A percentile compares a stretch with the other conserved stretches of the same genome.
phyloP scores from a whole-genome alignment of 129 eudicot species.

The Chrysanthemum lavandulifolium region DNA sequence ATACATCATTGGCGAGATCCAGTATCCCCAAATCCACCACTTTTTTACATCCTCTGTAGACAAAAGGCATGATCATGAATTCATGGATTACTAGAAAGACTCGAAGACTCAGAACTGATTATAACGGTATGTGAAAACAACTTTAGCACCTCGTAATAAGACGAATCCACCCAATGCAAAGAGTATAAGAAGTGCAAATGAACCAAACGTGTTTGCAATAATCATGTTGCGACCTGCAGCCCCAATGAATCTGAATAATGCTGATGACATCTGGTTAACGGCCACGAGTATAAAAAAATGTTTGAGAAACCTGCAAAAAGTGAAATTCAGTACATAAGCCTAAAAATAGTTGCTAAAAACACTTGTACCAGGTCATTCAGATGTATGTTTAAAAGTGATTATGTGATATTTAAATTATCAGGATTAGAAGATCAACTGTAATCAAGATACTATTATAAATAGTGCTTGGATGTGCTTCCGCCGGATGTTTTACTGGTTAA shows the following conservation, averaged over 20 bases:
- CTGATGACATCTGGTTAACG: slow-evolving; percentile 49
- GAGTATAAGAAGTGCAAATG: slow-evolving; percentile 40
- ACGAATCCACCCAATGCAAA: slow-evolving; percentile 53
- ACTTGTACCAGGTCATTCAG: background rate
- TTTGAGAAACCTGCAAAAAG: slow-evolving; percentile 46
- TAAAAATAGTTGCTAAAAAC: background rate
- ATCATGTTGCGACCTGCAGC: slow-evolving; percentile 59
- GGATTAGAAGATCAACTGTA: no score
- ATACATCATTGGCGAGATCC: slow-evolving; percentile 35
- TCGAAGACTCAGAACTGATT: background rate
- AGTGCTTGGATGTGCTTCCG: no score
- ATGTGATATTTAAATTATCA: no score
- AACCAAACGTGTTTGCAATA: slow-evolving; percentile 58
- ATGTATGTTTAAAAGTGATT: no score
- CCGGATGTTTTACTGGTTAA: no score
- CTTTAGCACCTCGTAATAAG: slow-evolving; percentile 50
- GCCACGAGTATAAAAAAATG: slow-evolving; percentile 42
- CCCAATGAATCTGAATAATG: slow-evolving; percentile 49
- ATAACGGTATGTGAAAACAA: slow-evolving; percentile 2
- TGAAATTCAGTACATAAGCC: background rate
- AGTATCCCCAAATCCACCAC: slow-evolving; percentile 39
- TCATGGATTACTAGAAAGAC: background rate
- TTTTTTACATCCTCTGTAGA: slow-evolving; percentile 24
- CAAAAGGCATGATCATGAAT: background rate
- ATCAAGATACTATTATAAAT: no score